Evolutionary conservation across 2,329 filamentous ascomycete species (phyloP), one percentile per base, ranked within the genome.

Genomic region (Phyllosticta capitalensis): DNA sequence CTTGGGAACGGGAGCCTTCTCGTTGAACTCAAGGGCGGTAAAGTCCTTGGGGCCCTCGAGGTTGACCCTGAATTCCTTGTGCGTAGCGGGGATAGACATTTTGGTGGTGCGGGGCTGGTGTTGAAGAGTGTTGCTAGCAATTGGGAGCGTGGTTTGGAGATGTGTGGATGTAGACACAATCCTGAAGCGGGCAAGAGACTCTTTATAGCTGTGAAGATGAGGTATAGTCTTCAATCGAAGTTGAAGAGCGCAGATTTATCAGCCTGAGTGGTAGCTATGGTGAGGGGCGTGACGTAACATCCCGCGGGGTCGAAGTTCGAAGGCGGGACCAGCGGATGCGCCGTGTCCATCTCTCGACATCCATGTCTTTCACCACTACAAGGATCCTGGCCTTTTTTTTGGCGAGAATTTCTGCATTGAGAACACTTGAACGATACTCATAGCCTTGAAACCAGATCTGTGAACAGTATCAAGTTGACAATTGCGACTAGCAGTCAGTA

Each of bases 11-110:
- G 78, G 66, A 0, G 73, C 78, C 48, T 75, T 72, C 54, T 79
- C 75, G 55, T 83, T 78, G 61, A 79, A 73, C 65, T 82, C 80
- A 65, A 90, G 77, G 50, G 76, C 77, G 53, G 88, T 82, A 66
- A 89, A 86, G 65, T 77, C 82, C 56, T 77, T 79, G 49, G 78
- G 74, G 64, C 78, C 78, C 33, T 55, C 17, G 38, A 45, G 38
- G 30, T 74, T 72, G 51, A 87, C 69, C 30, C 70, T 75, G 85
- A 85, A 88, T 69, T 80, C 76, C 66, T 79, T 81, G 64, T 74
- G 76, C n/a, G 76, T 78, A 60, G 75, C 68, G 54, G 76, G 73
- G 59, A 73, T 63, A 21, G 54, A 48, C 54, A 54, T 60, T 49
- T 9, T 59, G 33, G 7, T 28, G 52, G 24, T 54, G 52, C n/a